Evolutionary conservation across 1,139 yeast species (phyloP), one percentile per base, ranked within the genome.

Genomic region (Pichia sp.): DNA sequence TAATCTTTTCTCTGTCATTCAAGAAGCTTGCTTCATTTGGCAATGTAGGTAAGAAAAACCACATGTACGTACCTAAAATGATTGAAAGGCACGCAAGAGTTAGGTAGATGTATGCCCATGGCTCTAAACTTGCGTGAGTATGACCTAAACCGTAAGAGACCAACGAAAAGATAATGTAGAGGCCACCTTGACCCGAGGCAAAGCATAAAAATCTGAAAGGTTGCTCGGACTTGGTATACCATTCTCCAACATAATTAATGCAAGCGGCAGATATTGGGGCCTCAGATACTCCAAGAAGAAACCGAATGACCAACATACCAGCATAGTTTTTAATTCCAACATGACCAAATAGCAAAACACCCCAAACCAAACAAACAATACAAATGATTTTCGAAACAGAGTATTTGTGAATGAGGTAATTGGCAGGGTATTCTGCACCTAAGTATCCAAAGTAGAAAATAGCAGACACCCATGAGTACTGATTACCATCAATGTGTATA

Each of bases 361-460:
- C 62, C 64, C 64, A 61, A 16, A 56, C 26, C 11, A 61, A 54
- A 42, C 59, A 50, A 23, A 54, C 49, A 23, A 49, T 15, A 38
- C 59, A 55, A 15, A 59, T 58, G 8, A 59, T 41, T 30, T 50
- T 59, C 5, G 58, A 45, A 49, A 61, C 55, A 5, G 62, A 51
- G 32, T 52, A 45, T 66, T 65, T 34, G 67, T 65, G 60, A 72
- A 72, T 7, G 13, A 57, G 46, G 32, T 47, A 32, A 54, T 79
- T 77, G 19, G 81, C 82, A 44, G 87, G 85, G 57, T 77, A 73
- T 53, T 81, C 81, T 61, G 80, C 80, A 45, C 78, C 71, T 58
- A 79, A 62, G 48, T 62, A 64, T 30, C 66, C 67, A 55, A 64
- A 62, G 38, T 64, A 62, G 47, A 62, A 64, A 46, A 62, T 54